Evolutionary conservation across 306 rosid genomes (phyloP).

Genomic region (Acacia melanoxylon): DNA sequence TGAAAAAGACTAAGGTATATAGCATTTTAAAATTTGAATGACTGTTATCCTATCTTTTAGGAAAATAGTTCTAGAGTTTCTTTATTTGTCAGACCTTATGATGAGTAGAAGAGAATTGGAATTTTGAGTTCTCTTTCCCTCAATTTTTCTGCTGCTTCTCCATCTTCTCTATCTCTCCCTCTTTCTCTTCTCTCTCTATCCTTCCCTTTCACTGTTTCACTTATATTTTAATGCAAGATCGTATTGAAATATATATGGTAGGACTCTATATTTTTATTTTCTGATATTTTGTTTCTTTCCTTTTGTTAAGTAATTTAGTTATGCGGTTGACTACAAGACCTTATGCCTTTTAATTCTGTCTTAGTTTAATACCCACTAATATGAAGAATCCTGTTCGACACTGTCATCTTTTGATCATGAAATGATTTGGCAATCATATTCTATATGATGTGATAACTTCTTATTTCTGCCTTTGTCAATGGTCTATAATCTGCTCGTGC

Average conservation of each 20-base stretch:
- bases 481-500: slow-evolving; percentile 41
- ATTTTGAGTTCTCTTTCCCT: background rate
- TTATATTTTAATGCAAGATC: background rate
- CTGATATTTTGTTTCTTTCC: background rate
- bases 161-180: background rate
- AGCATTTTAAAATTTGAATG: background rate
- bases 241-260: background rate
- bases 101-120: background rate
- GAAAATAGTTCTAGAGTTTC: background rate
- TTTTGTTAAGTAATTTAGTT: background rate
- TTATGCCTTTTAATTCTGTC: background rate
- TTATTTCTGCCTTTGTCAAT: slow-evolving; percentile 3
- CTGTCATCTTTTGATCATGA: background rate
- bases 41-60: background rate
- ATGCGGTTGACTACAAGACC: background rate
- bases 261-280: background rate
- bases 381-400: background rate
- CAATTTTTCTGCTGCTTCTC: background rate
- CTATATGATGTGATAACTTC: background rate
- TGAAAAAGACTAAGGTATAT: background rate
- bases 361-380: background rate
- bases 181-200: background rate
- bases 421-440: slow-evolving; percentile 6
- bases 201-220: background rate
- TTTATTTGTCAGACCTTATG: background rate